These are phyloP conservation scores for Kazachstania sp. DNA, from an alignment of 1,139 yeast species.

Conservation along the genomic window DNA sequence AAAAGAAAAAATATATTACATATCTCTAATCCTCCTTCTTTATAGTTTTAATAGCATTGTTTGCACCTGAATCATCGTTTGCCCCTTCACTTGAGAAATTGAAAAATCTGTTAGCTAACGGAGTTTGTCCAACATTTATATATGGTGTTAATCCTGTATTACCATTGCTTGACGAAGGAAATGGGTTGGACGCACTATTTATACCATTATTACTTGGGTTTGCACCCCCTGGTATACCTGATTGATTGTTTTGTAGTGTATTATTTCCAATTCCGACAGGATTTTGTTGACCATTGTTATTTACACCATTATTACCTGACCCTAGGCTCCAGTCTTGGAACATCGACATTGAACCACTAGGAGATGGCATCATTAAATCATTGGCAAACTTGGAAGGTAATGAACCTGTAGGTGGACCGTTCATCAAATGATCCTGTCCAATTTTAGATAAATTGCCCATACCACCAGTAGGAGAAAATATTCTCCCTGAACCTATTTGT, in stretches of 20 bases:
- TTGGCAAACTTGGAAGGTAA: conserved; percentile 28
- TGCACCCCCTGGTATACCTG: conserved; percentile 1
- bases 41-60: neutral
- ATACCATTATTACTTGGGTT: neutral
- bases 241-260: neutral
- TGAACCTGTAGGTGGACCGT: conserved; percentile 22
- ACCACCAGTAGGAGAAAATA: neutral
- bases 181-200: neutral
- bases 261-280: conserved; percentile 3
- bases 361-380: conserved; percentile 29
- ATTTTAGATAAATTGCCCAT: neutral
- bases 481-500: neutral
- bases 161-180: conserved; percentile 13
- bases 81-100: conserved; percentile 18
- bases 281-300: neutral
- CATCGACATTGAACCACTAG: conserved; percentile 25
- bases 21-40: neutral
- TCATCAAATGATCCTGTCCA: conserved; percentile 1
- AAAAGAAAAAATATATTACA: neutral
- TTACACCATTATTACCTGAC: conserved; percentile 4
- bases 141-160: conserved; percentile 29
- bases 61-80: conserved; percentile 4
- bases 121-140: conserved; percentile 24
- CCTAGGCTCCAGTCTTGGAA: conserved; percentile 29
- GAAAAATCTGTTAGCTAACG: conserved; percentile 24